These are phyloP conservation scores for Pseudopyricularia cyperi DNA, from an alignment of 2,329 filamentous ascomycete species.

Conservation along the genomic window DNA sequence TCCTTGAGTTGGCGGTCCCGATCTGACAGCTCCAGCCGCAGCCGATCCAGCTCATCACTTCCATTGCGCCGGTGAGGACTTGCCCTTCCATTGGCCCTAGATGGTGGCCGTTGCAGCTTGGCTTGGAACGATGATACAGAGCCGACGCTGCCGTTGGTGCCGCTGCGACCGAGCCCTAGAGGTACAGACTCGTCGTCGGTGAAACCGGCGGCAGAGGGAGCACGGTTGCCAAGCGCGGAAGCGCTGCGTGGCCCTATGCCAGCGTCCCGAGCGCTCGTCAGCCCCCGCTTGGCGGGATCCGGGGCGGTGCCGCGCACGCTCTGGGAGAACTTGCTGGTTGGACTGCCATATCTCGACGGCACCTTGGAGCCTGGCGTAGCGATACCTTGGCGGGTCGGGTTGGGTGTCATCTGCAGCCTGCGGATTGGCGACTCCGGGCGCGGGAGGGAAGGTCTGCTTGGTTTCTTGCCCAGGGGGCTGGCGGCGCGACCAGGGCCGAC, in stretches of 20 bases:
- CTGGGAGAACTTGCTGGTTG: conserved; percentile 48
- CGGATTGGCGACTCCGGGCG: conserved; percentile 79
- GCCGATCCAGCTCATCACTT: conserved; percentile 51
- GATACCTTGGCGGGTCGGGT: conserved; percentile 40
- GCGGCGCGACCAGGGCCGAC: conserved; percentile 61
- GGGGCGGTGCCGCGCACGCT: conserved; percentile 49
- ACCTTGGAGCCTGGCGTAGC: conserved; percentile 35
- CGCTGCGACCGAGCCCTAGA: conserved; percentile 34
- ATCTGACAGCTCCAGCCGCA: conserved; percentile 66
- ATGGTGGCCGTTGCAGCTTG: conserved; percentile 35
- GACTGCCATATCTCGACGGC: conserved; percentile 48
- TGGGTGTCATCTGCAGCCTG: conserved; percentile 51
- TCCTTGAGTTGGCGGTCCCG: conserved; percentile 81
- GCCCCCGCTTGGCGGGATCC: conserved; percentile 43
- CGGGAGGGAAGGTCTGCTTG: conserved; percentile 59
- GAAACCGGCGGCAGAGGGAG: conserved; percentile 15
- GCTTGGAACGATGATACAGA: conserved; percentile 41
- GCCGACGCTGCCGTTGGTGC: conserved; percentile 39
- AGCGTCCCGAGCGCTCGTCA: conserved; percentile 29
- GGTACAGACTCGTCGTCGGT: conserved; percentile 47
- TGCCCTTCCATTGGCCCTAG: conserved; percentile 24
- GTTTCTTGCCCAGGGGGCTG: conserved; percentile 55
- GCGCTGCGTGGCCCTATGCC: conserved; percentile 43
- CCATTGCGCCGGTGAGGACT: conserved; percentile 32
- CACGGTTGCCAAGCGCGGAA: conserved; percentile 39